Base-by-base conservation (phyloP, 2,329 filamentous ascomycete genomes). In the Bertia moriformis region DNA sequence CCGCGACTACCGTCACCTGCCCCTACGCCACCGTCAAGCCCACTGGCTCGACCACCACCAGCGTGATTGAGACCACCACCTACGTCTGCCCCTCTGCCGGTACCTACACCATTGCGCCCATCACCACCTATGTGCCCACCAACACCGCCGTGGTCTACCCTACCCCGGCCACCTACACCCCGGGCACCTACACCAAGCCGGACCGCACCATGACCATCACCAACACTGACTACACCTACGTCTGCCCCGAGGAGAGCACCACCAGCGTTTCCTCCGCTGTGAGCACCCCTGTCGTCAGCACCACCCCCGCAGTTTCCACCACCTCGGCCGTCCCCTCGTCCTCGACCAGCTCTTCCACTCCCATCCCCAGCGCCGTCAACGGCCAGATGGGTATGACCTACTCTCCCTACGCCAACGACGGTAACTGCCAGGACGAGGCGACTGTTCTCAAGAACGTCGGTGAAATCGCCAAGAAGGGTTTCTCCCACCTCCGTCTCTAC, bases 401-500 rank as follows among this genome's bases (percentile, higher is more conserved):
- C 70, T 84, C 83, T 32, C 82, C 83, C 38, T 91, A 83, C 65
- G 66, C 65, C 48, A 48, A 54, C 39, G 62, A 62, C 38, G 71
- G 72, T 44, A 51, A 61, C 38, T 89, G 84, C 78, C 85, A 83
- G 74, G 52, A 55, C 43, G 60, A 68, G 44, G 45, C 45, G n/a
- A 57, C 70, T 37, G 73, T 89, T 42, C 54, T 66, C 44, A 40
- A 50, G 18, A 81, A 88, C 47, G 68, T 89, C 47, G 56, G 59
- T 29, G 48, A 58, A 43, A 81, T 89, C 54, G 71, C 76, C 52
- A 38, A 49, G 39, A 71, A 73, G 46, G 83, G 82, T 43, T 86
- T 88, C 72, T 61, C 61, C 46, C 65, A 71, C 38, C 58, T 89
- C 56, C 88, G 89, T 59, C 68, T 91, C 56, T 96, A 96, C 76